Conservation (phyloP, 169 alveolate species). For the Eimeria zaria region DNA sequence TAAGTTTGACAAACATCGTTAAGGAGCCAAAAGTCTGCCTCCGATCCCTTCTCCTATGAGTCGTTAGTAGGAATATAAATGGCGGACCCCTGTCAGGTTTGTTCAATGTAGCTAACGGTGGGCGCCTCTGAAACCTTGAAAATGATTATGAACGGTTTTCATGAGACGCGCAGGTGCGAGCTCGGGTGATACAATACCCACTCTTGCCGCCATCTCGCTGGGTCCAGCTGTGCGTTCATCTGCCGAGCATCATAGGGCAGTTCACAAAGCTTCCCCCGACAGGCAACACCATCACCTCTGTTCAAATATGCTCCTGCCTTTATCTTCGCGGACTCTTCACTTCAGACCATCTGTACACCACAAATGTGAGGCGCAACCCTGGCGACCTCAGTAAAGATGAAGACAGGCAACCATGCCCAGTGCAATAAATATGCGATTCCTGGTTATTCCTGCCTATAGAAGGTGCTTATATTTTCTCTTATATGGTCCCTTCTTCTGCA, state of each 20-base stretch:
- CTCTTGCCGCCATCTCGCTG: slow-evolving; percentile 42
- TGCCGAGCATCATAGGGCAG: slow-evolving; percentile 74
- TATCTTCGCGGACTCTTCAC: slow-evolving; percentile 90
- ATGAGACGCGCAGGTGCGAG: slow-evolving; percentile 68
- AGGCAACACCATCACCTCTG: slow-evolving; percentile 86
- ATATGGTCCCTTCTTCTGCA: background rate
- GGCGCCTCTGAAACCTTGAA: background rate
- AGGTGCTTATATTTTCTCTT: background rate
- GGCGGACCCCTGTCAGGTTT: background rate
- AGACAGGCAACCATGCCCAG: background rate
- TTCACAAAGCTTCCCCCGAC: slow-evolving; percentile 79
- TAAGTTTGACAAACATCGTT: slow-evolving; percentile 90
- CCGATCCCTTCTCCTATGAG: background rate
- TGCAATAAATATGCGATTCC: background rate
- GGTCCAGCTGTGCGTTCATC: slow-evolving; percentile 86
- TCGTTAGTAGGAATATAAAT: background rate
- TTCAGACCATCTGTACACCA: slow-evolving; percentile 88
- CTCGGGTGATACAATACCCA: slow-evolving; percentile 81
- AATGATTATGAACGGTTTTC: background rate
- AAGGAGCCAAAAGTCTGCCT: slow-evolving; percentile 88
- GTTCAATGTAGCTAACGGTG: background rate
- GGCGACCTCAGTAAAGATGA: background rate
- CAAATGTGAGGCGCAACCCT: slow-evolving; percentile 54
- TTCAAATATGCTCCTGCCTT: slow-evolving; percentile 88
- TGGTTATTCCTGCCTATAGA: background rate